Evolutionary conservation across 306 rosid genomes (phyloP), one percentile per base, ranked within the genome.

Genomic region (Pterocarpus santalinus): DNA sequence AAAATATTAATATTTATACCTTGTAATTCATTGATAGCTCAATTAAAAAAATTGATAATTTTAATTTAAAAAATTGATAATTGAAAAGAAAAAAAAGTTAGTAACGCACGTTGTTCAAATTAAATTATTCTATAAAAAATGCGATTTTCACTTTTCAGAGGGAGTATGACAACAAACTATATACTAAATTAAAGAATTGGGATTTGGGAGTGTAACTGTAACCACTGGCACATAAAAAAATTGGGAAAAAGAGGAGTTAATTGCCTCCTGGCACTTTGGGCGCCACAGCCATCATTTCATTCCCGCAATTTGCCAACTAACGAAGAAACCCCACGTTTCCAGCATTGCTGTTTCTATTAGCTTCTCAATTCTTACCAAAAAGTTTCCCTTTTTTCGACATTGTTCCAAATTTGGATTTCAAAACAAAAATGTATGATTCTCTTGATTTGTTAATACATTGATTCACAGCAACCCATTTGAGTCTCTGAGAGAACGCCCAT

Each of bases 391-490:
- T 51, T 58, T 3, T 44, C 61, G 9, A 64, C 67, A 32, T 66
- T 83, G 65, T 79, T 78, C 76, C 81, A 68, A 64, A 82, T 71
- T 73, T 65, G 17, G 43, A 63, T 67, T 76, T 68, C 73, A 82
- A 53, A 65, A 58, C 28, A 49, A 14, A 51, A 38, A 52, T 8
- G 30, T 32, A 9, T 10, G 65, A 15, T 52, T 64, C 55, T 81
- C 3, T 43, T 15, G 36, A 67, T 35, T 28, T 22, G 30, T 63
- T 52, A 30, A 53, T 56, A 78, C 38, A 3, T 52, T 2, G 46
- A 77, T 58, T 72, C 43, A 35, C 34, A 58, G 62, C 35, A 66
- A 66, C 74, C 82, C 84, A 38, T 65, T 67, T 79, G 68, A 53
- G 75, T 82, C 60, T 61, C 1, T 10, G 15, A 71, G 15, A 81